Conservation (phyloP, 306 rosid species). For the Cucurbita ficifolia region DNA sequence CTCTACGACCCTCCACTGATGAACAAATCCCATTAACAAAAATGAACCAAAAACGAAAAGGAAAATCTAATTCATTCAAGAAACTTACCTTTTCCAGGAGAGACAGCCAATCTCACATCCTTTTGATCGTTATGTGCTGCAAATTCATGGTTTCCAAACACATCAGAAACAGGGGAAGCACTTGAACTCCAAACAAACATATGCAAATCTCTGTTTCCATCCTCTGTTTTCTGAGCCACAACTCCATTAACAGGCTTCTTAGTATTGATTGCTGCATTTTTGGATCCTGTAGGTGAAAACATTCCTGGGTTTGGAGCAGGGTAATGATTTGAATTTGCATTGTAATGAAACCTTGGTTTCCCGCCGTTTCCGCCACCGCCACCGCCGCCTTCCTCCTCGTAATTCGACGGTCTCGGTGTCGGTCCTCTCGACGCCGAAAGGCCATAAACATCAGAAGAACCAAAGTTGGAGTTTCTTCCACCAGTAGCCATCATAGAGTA, state of each 20-base stretch:
- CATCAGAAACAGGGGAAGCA: slow-evolving; percentile 75
- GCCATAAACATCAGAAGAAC: slow-evolving; percentile 52
- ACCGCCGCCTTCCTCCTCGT: slow-evolving; percentile 38
- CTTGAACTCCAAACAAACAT: slow-evolving; percentile 95
- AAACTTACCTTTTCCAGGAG: slow-evolving; percentile 64
- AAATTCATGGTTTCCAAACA: slow-evolving; percentile 59
- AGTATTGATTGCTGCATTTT: slow-evolving; percentile 9
- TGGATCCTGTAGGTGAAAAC: slow-evolving; percentile 56
- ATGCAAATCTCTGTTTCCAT: slow-evolving; percentile 52
- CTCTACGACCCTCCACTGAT: slow-evolving; percentile 54
- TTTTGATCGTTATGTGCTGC: slow-evolving; percentile 42
- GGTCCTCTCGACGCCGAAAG: slow-evolving; percentile 63
- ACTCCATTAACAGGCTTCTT: slow-evolving; percentile 42
- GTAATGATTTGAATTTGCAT: slow-evolving; percentile 26
- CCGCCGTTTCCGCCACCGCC: slow-evolving; percentile 13
- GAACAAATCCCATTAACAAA: neutral
- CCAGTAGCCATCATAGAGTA: slow-evolving; percentile 76
- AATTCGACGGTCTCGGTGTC: slow-evolving; percentile 62
- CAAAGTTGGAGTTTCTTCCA: slow-evolving; percentile 55
- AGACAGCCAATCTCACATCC: slow-evolving; percentile 51
- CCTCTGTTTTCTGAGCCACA: slow-evolving; percentile 26
- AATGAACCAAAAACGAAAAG: neutral
- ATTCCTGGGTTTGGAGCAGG: slow-evolving; percentile 85
- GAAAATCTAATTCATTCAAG: neutral
- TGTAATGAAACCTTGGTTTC: slow-evolving; percentile 39